Base-by-base conservation (phyloP, 208 protist genomes). In the Leishmania tarentolae region DNA sequence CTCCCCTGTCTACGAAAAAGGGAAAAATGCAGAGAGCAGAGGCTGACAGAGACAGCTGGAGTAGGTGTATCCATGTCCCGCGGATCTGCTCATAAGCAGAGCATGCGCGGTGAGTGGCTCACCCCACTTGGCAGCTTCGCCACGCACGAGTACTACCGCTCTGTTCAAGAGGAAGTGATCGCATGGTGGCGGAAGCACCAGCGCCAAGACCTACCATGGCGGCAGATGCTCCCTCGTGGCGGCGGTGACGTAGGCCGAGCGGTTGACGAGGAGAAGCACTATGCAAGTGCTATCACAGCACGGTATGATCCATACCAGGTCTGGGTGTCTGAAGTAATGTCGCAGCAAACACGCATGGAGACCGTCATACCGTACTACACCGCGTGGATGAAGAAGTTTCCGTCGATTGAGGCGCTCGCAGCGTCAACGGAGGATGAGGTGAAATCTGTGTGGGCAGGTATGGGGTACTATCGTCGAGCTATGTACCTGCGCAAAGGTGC, bases 251-350 rank as follows among this genome's bases (percentile, higher is more conserved):
- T 46, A 42, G 66, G 42, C 75, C 59, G 28, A 61, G 70, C 35
- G 28, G 47, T 69, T 8, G 19, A 40, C 21, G 28, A 24, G n/a
- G 68, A 72, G 19, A 52, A 50, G 40, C 68, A 50, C 68, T 15
- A 42, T 50, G 24, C 68, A 50, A 72, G 40, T 52, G 68, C 42
- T 35, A 65, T 35, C 56, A 71, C 78, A 72, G 61, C 68, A 11
- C 71, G 46, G 7, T 88, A 76, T 76, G 87, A 97, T 75, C 89
- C 95, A 4, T 98, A 98, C 80, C 86, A 91, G 65, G 91, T 98
- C 9, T 99, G 97, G 97, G 95, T 99, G 56, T 97, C 92, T 2
- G 97, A 99, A 84, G 94, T 99, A 35, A 99, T 99, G 97, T 96
- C 95, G 0, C 98, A 99, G 84, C 98, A 99, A 85, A 99, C 98